phyloP scores from a whole-genome alignment of 192 early-diverging fungal species.

The Coemansia javaensis region DNA sequence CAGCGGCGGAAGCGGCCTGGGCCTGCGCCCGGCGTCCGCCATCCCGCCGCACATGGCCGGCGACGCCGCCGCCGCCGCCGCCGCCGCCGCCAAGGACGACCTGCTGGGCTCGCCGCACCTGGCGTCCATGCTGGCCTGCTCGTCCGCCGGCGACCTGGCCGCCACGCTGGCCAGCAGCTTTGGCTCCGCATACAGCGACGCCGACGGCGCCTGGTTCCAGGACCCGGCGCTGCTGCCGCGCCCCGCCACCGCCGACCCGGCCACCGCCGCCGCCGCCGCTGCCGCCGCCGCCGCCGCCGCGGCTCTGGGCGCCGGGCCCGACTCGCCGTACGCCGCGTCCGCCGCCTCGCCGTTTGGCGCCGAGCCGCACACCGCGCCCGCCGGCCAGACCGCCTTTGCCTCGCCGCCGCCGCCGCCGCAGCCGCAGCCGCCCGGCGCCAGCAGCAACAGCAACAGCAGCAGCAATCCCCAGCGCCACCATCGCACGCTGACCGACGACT shows the following conservation, averaged over 20 bases:
- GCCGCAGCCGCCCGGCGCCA: background rate
- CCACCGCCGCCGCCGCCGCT: no score
- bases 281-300: no score
- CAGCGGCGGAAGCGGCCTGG: no score
- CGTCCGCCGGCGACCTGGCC: slow-evolving; percentile 6
- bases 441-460: background rate
- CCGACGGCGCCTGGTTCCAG: background rate
- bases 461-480: background rate
- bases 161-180: background rate
- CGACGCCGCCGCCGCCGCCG: slow-evolving; percentile 2
- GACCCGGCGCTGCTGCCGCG: background rate
- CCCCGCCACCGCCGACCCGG: no score
- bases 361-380: no score
- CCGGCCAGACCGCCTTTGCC: no score
- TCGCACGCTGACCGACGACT: background rate
- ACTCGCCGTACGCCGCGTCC: no score
- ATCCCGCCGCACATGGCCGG: slow-evolving; percentile 31
- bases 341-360: no score
- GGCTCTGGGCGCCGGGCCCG: no score
- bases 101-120: slow-evolving; percentile 5
- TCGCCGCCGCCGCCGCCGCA: background rate
- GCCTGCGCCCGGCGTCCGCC: slow-evolving; percentile 14
- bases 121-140: slow-evolving; percentile 6
- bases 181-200: background rate
- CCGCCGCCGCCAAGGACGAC: no score